A percentile compares a stretch with the other conserved stretches of the same genome.
Conservation (phyloP, 345 rosid species). For the Arabis alpina region DNA sequence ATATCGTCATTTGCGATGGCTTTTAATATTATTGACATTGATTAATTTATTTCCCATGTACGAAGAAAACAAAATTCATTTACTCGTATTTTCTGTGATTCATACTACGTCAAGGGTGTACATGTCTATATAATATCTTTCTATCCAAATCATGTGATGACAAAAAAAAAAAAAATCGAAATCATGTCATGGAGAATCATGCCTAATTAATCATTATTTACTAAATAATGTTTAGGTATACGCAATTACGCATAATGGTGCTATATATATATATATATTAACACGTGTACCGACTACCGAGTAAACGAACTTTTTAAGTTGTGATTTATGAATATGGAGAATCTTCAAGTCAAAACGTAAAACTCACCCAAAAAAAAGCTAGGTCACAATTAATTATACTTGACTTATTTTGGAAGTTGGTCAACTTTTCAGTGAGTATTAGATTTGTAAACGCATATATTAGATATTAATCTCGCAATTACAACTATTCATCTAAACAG, state of each 20-base stretch:
- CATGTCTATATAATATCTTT: background rate
- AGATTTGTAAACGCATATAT: background rate
- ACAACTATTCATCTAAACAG: too few relatives aligned
- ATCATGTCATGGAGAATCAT: constrained; percentile 14
- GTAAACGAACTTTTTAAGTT: constrained; percentile 6
- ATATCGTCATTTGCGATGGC: constrained; percentile 23
- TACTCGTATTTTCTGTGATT: constrained; percentile 1
- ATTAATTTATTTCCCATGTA: background rate
- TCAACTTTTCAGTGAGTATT: background rate
- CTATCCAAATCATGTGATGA: constrained; percentile 11
- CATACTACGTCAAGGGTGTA: constrained; percentile 15
- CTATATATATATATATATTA: background rate
- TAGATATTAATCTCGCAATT: too few relatives aligned
- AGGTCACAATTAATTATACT: constrained; percentile 9
- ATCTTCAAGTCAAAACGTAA: constrained; percentile 16
- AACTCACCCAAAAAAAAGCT: background rate
- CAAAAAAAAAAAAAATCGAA: too few relatives aligned
- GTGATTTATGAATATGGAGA: constrained; percentile 13
- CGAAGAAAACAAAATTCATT: constrained; percentile 7
- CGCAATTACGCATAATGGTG: constrained; percentile 19
- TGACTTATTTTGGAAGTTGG: constrained; percentile 19
- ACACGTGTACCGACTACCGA: constrained; percentile 2
- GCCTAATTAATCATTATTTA: background rate
- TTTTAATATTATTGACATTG: constrained; percentile 2
- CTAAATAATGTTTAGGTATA: constrained; percentile 6